phyloP scores from a whole-genome alignment of 768 basidiomycete species.

The Sarcomyxa edulis region DNA sequence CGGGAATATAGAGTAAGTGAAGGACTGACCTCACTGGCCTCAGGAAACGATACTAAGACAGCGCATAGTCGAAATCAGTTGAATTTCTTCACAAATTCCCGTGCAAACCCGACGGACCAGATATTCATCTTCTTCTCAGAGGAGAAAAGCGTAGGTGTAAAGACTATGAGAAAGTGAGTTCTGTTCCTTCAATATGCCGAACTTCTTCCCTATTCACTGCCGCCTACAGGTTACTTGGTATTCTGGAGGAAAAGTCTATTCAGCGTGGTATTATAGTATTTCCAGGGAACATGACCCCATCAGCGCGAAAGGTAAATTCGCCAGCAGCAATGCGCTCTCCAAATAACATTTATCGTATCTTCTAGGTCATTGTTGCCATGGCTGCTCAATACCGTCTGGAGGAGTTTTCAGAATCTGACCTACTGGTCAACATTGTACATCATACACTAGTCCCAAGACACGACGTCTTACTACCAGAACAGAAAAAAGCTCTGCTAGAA shows the following conservation, averaged over 20 bases:
- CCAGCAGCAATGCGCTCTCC: not conserved
- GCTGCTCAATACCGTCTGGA: constrained; percentile 81
- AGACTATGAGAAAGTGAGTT: constrained; percentile 94
- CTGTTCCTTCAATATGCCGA: not conserved
- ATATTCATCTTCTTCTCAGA: constrained; percentile 97
- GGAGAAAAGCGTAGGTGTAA: constrained; percentile 91
- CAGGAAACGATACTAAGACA: no score
- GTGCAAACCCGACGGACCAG: constrained; percentile 61
- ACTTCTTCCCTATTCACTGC: constrained; percentile 7
- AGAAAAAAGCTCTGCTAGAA: constrained; percentile 82
- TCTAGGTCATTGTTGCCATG: constrained; percentile 90
- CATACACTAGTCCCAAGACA: constrained; percentile 94
- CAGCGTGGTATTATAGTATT: constrained; percentile 92
- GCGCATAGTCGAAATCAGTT: constrained; percentile 72
- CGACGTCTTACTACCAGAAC: constrained; percentile 77
- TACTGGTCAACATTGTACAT: constrained; percentile 95
- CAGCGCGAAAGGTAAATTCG: constrained; percentile 79
- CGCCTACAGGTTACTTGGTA: constrained; percentile 67
- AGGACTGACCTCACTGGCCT: constrained; percentile 5
- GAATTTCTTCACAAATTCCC: constrained; percentile 84
- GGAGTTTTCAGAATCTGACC: constrained; percentile 94
- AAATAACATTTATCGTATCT: constrained; percentile 5
- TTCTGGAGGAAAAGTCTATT: constrained; percentile 89
- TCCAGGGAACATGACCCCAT: constrained; percentile 93
- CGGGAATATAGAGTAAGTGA: constrained; percentile 81